These are phyloP conservation scores for Nicotiana tomentosiformis DNA, from an alignment of 257 asterid species.

Conservation along the genomic window DNA sequence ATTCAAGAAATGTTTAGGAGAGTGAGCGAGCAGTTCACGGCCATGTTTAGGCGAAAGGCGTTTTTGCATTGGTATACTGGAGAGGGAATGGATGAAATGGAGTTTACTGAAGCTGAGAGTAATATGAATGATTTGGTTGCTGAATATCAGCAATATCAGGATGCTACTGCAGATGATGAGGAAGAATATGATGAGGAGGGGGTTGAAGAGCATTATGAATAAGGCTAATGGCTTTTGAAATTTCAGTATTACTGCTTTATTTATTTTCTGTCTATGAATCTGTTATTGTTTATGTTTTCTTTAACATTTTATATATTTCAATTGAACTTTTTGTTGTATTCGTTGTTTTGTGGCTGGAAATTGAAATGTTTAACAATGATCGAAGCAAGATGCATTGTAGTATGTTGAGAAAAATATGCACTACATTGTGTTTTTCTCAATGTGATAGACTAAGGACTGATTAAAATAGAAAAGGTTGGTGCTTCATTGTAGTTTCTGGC, in stretches of 20 bases:
- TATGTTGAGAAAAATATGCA: too few relatives aligned
- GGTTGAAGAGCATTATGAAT: slow-evolving; percentile 38
- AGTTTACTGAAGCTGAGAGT: slow-evolving; percentile 63
- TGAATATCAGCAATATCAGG: slow-evolving; percentile 59
- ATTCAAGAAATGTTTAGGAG: slow-evolving; percentile 14
- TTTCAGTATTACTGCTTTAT: background rate
- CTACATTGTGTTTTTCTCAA: too few relatives aligned
- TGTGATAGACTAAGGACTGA: too few relatives aligned
- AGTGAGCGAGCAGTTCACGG: slow-evolving; percentile 12
- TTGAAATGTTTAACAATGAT: background rate
- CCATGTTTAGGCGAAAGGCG: slow-evolving; percentile 14
- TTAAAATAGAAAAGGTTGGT: too few relatives aligned
- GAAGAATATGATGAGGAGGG: slow-evolving; percentile 45
- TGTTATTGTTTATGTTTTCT: background rate
- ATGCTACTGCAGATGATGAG: slow-evolving; percentile 52
- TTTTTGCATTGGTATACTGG: slow-evolving; percentile 41
- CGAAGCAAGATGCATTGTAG: background rate
- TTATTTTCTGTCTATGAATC: background rate
- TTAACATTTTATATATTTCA: background rate
- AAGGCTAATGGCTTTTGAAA: slow-evolving; percentile 8
- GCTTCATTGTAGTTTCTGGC: too few relatives aligned
- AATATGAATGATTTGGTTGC: slow-evolving; percentile 64
- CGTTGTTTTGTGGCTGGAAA: background rate
- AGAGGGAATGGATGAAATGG: slow-evolving; percentile 74
- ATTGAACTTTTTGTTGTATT: background rate